A percentile compares a stretch with the other conserved stretches of the same genome.
Conservation (phyloP, 2,329 filamentous ascomycete species). For the Diplodia sapinea region DNA sequence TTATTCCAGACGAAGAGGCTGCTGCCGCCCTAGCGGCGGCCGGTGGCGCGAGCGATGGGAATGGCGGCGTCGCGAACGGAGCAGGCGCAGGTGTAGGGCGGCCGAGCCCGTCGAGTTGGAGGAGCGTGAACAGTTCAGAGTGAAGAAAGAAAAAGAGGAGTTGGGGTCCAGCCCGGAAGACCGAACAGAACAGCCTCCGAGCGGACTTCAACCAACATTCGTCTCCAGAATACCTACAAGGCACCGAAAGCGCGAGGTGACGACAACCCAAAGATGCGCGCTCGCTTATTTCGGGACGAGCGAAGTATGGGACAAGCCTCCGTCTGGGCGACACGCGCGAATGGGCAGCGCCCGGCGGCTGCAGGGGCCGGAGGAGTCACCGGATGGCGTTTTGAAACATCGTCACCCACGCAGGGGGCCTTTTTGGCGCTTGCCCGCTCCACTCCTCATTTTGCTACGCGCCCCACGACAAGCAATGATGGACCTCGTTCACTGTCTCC, state of each 20-base stretch:
- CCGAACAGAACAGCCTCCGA: neutral
- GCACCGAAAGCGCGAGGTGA: neutral
- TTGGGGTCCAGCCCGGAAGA: neutral
- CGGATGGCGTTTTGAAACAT: neutral
- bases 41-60: neutral
- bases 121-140: conserved; percentile 20
- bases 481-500: neutral
- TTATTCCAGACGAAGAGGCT: conserved; percentile 11
- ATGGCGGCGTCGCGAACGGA: neutral
- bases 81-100: conserved; percentile 1
- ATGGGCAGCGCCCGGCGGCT: too few relatives aligned
- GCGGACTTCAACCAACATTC: neutral
- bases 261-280: neutral
- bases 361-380: neutral
- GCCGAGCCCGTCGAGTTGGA: conserved; percentile 18
- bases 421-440: neutral
- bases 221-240: neutral
- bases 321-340: too few relatives aligned
- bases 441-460: neutral
- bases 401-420: neutral
- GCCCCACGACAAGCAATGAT: neutral
- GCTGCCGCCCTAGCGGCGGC: conserved; percentile 4
- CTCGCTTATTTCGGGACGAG: neutral
- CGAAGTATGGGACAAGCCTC: neutral
- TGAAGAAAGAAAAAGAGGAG: neutral